Base-by-base conservation (phyloP, 805 yeast genomes). In the Candida verbasci region DNA sequence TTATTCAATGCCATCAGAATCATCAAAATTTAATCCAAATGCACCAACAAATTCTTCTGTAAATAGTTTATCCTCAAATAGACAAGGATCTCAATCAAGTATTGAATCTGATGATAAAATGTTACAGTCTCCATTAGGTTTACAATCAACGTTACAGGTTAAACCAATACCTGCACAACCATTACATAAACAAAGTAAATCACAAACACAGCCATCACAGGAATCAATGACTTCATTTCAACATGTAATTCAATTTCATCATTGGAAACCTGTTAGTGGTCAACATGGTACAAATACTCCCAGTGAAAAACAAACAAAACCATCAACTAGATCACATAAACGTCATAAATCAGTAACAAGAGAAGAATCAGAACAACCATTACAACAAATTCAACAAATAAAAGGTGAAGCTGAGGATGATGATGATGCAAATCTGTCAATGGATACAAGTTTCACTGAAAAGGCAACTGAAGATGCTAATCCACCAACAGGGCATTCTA, bases 181-280 rank as follows among this genome's bases (percentile, higher is more conserved):
- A 9, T 52, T 64, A 21, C 60, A 59, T 40, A 56, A 51, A 38
- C 65, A 53, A 33, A 55, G 51, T 17, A 48, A 44, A 37, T 57
- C 49, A 48, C 46, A 45, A 15, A 59, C 51, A 30, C 62, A 57
- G 6, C 67, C 65, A 22, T 51, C 60, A 14, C 72, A 61, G 41
- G 73, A 68, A 43, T 58, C 67, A 21, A 65, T 67, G 72, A 58
- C 70, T 10, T 62, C 68, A 14, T 62, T 69, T 41, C 78, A 73
- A 48, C 76, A 72, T 41, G 59, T 72, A 7, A 70, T 74, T 22
- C 80, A 74, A 46, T 74, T 75, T 51, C 78, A 74, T 45, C 80
- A 75, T 49, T 75, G 80, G 79, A 68, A 68, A 39, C 78, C 77
- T 0, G 53, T 50, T 18, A 52, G 60, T 2, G 52, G 48, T 17